These are phyloP conservation scores for Coccomyxa sp. DNA, from an alignment of 139 green algal genomes.

Conservation along the genomic window DNA sequence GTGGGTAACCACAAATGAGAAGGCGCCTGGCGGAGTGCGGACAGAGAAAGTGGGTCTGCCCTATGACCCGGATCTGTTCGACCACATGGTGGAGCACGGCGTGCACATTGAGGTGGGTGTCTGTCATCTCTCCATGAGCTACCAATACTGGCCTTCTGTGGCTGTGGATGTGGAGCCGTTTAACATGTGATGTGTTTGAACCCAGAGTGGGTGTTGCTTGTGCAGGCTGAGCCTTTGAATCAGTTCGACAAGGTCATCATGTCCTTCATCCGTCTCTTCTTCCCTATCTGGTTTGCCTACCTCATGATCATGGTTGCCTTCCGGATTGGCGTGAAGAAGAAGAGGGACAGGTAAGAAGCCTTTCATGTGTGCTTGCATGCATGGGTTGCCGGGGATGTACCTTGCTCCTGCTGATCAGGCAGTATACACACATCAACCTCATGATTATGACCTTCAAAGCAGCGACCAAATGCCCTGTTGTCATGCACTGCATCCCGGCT, in stretches of 20 bases:
- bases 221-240: not conserved
- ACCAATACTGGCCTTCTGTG: not conserved
- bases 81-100: constrained; percentile 71
- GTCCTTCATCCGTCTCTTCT: constrained; percentile 29
- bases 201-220: not conserved
- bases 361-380: constrained; percentile 1
- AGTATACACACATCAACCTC: too few species aligned
- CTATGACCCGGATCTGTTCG: constrained; percentile 73
- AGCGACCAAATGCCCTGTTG: not conserved
- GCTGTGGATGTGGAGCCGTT: not conserved
- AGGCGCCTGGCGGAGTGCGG: constrained; percentile 63
- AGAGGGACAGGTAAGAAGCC: constrained; percentile 13
- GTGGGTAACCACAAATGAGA: constrained; percentile 50
- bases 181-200: not conserved
- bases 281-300: constrained; percentile 44
- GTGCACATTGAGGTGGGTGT: constrained; percentile 31
- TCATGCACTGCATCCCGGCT: too few species aligned
- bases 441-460: too few species aligned
- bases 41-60: constrained; percentile 70
- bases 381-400: not conserved
- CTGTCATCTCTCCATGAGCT: not conserved
- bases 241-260: constrained; percentile 20
- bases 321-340: constrained; percentile 14
- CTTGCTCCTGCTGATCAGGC: too few species aligned
- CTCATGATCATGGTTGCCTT: constrained; percentile 47